Evolutionary conservation across 2,329 filamentous ascomycete genomes (phyloP), one percentile per base, ranked within the genome.

Genomic region (Septoria linicola): DNA sequence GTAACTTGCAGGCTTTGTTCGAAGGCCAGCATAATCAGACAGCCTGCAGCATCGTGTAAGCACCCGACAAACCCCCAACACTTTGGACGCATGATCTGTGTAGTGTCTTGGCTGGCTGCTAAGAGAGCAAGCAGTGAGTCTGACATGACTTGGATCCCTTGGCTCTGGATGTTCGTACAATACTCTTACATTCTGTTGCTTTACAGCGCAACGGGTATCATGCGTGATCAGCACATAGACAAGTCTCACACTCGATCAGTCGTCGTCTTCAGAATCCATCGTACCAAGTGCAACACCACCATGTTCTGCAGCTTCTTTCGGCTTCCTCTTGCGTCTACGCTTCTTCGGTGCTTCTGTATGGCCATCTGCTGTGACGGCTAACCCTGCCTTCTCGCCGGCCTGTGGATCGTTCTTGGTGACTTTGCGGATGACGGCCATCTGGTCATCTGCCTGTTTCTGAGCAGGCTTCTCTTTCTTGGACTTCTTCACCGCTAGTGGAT

Each of bases 401-500:
- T 65, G 63, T 2, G 61, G 58, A 44, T 67, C 63, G n/a, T 49
- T 45, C 56, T 66, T 67, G 30, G 50, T 43, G 8, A 58, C 54
- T 32, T 61, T 63, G 3, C 61, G 58, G 11, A 60, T n/a, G 11
- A 51, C 51, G 19, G 60, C 36, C 37, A 34, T 54, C 43, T 62
- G 57, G 4, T 60, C 55, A 37, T 63, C 59, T 39, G 11, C 49
- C 49, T 55, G 45, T 49, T 54, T 55, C 56, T 41, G 36, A 37
- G 40, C 56, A 37, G 23, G 5, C n/a, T 41, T 55, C 52, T 69
- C 66, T 66, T 81, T 82, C 73, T 85, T 87, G 21, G 79, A 59
- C 72, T 88, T 89, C 74, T 85, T 86, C 45, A 87, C 76, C 43
- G 84, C 80, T 47, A 89, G 70, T 7, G 86, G 86, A 67, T 89